Evolutionary conservation across 768 basidiomycete genomes (phyloP).

Genomic region (Amanita rubescens): DNA sequence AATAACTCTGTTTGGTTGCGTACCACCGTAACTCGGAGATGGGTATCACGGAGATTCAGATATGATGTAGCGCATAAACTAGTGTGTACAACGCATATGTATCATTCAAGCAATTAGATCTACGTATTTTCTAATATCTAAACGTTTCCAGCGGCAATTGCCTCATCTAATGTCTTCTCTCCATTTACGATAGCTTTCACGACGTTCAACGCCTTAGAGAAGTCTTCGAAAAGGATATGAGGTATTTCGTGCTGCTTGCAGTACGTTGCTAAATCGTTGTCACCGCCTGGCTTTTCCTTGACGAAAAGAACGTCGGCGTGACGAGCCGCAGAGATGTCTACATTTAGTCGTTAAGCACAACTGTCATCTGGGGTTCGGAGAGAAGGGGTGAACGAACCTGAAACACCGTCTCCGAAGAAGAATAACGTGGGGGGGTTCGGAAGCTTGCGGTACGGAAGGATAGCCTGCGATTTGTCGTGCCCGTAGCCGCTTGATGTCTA

Average conservation of each 20-base stretch:
- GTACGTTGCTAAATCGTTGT: slow-evolving; percentile 82
- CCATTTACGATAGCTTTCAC: slow-evolving; percentile 70
- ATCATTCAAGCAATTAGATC: neutral
- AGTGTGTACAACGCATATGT: neutral
- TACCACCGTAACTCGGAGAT: too few species aligned
- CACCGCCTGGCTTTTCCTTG: slow-evolving; percentile 68
- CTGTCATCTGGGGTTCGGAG: neutral
- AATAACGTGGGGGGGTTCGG: slow-evolving; percentile 72
- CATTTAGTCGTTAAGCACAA: neutral
- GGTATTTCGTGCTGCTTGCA: slow-evolving; percentile 74
- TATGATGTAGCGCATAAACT: too few species aligned
- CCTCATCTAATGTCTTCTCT: slow-evolving; percentile 48
- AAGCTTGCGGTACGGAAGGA: slow-evolving; percentile 80
- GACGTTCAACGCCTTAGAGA: slow-evolving; percentile 49
- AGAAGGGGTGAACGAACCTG: slow-evolving; percentile 58
- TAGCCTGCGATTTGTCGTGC: slow-evolving; percentile 95
- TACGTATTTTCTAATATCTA: neutral
- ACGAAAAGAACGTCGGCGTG: slow-evolving; percentile 96
- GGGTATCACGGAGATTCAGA: too few species aligned
- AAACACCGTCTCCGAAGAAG: slow-evolving; percentile 98
- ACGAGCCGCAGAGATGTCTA: slow-evolving; percentile 87
- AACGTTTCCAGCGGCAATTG: slow-evolving; percentile 17
- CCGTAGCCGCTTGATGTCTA: slow-evolving; percentile 61
- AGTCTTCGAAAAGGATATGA: slow-evolving; percentile 74
- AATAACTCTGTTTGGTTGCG: too few species aligned